Evolutionary conservation across 2,329 filamentous ascomycete genomes (phyloP).

Genomic region (Verticillium nubilum): DNA sequence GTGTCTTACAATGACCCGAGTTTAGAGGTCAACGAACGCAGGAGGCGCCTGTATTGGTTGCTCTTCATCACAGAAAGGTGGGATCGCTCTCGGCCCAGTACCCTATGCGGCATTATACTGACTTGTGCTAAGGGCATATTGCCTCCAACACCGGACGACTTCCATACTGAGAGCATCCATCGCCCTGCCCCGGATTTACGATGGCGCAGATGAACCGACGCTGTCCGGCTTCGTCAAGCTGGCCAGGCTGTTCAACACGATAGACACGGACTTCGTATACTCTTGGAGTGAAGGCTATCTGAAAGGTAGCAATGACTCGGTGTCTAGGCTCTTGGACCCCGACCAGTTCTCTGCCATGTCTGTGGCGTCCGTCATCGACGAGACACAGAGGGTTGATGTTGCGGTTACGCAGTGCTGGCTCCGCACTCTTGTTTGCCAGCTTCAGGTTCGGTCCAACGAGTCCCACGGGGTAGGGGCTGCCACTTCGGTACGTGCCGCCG

Average conservation of each 20-base stretch:
- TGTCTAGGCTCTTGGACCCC: not conserved
- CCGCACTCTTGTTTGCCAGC: constrained; percentile 12
- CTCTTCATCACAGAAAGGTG: constrained; percentile 16
- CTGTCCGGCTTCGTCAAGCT: constrained; percentile 15
- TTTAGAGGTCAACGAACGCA: constrained; percentile 8
- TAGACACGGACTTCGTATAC: constrained; percentile 11
- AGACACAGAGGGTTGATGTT: constrained; percentile 15
- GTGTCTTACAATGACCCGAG: constrained; percentile 9
- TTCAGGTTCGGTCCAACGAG: constrained; percentile 2
- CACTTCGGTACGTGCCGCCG: not conserved
- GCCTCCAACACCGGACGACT: constrained; percentile 13
- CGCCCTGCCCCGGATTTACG: constrained; percentile 13
- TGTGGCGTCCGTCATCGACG: constrained; percentile 8
- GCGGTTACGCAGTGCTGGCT: constrained; percentile 15
- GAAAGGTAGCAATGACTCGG: not conserved
- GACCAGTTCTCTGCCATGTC: not conserved
- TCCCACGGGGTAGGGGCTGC: not conserved
- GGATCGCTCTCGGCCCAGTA: not conserved
- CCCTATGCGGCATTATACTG: not conserved
- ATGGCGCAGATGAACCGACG: constrained; percentile 11
- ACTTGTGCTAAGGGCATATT: constrained; percentile 11
- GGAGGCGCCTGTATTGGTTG: constrained; percentile 15
- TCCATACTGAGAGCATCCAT: constrained; percentile 12
- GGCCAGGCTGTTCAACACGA: constrained; percentile 11
- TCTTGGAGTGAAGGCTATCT: constrained; percentile 4